Evolutionary conservation across 139 green algal species (phyloP).

Genomic region (Yamagishiella unicocca): DNA sequence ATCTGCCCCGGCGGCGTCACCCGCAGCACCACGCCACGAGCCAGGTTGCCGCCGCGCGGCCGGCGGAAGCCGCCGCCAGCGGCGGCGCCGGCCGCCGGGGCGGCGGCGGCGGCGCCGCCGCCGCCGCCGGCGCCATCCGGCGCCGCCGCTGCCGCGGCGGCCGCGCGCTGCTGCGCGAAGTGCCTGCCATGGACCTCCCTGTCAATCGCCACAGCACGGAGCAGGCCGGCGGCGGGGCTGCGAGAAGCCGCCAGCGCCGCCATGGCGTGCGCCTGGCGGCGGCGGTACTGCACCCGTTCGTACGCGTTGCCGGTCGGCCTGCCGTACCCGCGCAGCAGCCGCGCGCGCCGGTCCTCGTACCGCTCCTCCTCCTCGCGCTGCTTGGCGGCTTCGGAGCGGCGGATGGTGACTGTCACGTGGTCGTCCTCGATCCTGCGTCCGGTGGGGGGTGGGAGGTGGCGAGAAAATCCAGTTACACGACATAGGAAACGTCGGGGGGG

Average conservation of each 20-base stretch:
- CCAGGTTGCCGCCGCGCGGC: not conserved
- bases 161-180: not conserved
- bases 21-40: not conserved
- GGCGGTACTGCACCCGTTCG: slow-evolving; percentile 1
- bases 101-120: not conserved
- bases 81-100: not conserved
- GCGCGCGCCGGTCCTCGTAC: not conserved
- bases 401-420: slow-evolving; percentile 13
- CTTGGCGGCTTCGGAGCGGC: slow-evolving; percentile 32
- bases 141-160: not conserved
- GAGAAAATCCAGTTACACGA: too few relatives aligned
- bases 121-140: not conserved
- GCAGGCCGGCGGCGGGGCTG: not conserved
- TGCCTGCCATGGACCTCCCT: not conserved
- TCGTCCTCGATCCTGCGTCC: slow-evolving; percentile 1
- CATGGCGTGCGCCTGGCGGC: slow-evolving; percentile 4
- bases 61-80: not conserved
- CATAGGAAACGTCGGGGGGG: too few relatives aligned
- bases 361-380: not conserved
- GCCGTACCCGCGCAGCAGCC: not conserved
- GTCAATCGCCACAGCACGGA: not conserved
- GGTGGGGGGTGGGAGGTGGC: not conserved
- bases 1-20: not conserved
- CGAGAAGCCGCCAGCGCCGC: not conserved
- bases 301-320: not conserved